Evolutionary conservation across 805 yeast genomes (phyloP).

Genomic region (Kazachstania taianensis): DNA sequence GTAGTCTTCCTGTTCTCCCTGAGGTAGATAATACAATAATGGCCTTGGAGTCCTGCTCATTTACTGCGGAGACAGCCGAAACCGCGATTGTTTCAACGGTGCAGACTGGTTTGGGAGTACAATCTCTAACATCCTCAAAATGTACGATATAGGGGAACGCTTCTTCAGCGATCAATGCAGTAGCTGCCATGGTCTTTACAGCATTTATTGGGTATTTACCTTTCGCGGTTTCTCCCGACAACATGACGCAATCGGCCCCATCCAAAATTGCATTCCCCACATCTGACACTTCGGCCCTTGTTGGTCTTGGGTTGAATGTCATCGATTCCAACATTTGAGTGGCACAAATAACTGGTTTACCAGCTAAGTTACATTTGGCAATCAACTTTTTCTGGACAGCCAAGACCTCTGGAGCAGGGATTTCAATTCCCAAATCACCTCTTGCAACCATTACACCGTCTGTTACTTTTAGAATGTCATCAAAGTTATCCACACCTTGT

Average conservation of each 20-base stretch:
- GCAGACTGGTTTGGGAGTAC: constrained; percentile 79
- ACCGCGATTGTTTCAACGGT: constrained; percentile 95
- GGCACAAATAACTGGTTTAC: constrained; percentile 99
- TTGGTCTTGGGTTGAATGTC: constrained; percentile 99
- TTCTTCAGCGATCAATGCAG: constrained; percentile 91
- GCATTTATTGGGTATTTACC: constrained; percentile 98
- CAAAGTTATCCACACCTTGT: constrained; percentile 99
- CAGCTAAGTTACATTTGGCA: constrained; percentile 98
- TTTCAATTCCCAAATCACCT: constrained; percentile 99
- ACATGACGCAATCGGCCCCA: constrained; percentile 99
- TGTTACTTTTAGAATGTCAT: constrained; percentile 84
- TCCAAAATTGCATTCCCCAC: constrained; percentile 98
- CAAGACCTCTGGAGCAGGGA: constrained; percentile 97
- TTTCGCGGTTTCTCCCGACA: constrained; percentile 99
- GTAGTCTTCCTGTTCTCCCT: constrained; percentile 90
- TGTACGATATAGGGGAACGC: constrained; percentile 80
- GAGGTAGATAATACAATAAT: constrained; percentile 91
- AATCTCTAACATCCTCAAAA: constrained; percentile 78
- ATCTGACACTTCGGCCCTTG: constrained; percentile 98
- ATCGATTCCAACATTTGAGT: constrained; percentile 99
- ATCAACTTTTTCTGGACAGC: constrained; percentile 97
- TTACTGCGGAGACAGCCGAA: constrained; percentile 92
- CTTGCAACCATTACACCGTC: constrained; percentile 99
- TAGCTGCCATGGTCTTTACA: constrained; percentile 97
- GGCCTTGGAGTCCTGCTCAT: constrained; percentile 94